Percentiles rank a stretch among this genome's conserved stretches.
These are phyloP conservation scores for Myotisia sp. DNA, from an alignment of 2,329 filamentous ascomycete species.

Conservation along the genomic window DNA sequence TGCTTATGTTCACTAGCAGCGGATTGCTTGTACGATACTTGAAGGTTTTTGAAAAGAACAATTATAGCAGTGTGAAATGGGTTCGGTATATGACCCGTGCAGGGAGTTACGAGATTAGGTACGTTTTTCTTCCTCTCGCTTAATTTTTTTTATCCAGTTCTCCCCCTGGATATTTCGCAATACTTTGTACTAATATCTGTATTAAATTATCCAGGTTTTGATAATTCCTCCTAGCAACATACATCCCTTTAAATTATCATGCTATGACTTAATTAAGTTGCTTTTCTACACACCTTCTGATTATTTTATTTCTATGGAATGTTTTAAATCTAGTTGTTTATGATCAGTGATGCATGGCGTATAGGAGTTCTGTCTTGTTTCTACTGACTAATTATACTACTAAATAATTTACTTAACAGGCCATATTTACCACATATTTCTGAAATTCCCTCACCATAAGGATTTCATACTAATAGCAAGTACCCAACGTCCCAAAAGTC, in stretches of 20 bases:
- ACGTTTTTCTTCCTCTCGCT: constrained; percentile 12
- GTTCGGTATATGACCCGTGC: constrained; percentile 97
- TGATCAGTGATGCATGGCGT: too few relatives aligned
- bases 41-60: constrained; percentile 98
- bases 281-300: neutral
- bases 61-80: constrained; percentile 98
- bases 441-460: too few relatives aligned
- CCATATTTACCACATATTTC: too few relatives aligned
- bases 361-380: too few relatives aligned
- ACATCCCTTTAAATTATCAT: neutral
- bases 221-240: neutral
- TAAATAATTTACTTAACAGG: too few relatives aligned
- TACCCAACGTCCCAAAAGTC: too few relatives aligned
- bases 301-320: too few relatives aligned
- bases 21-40: constrained; percentile 84
- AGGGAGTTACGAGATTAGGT: constrained; percentile 95
- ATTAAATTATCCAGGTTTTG: neutral
- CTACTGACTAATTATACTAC: too few relatives aligned
- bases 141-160: too few relatives aligned
- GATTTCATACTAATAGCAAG: too few relatives aligned
- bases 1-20: constrained; percentile 96
- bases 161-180: neutral
- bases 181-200: neutral
- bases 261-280: neutral
- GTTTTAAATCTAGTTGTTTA: too few relatives aligned